Percentiles rank a stretch among this genome's conserved stretches.
Evolutionary conservation across 169 alveolate genomes (phyloP).

Genomic region (Eimeria necatrix): DNA sequence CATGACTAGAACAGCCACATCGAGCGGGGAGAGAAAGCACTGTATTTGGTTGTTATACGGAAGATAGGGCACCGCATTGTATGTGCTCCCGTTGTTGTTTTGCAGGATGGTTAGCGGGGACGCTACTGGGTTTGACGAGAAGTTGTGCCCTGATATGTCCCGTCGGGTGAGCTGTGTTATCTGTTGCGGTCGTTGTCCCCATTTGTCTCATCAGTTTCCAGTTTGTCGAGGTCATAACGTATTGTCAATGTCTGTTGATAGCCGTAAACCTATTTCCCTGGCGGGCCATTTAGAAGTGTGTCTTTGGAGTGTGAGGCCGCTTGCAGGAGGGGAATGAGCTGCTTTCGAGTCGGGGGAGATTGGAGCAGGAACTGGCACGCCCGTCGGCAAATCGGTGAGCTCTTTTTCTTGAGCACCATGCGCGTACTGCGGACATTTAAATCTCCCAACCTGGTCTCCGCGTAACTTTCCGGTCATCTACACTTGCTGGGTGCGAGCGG

Average conservation of each 20-base stretch:
- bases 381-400: conserved; percentile 74
- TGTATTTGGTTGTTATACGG: no score
- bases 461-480: no score
- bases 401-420: neutral
- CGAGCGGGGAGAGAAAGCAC: no score
- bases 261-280: neutral
- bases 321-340: neutral
- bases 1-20: no score
- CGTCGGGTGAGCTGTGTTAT: neutral
- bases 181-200: neutral
- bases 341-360: neutral
- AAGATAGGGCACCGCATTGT: neutral
- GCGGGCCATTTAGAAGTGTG: neutral
- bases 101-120: conserved; percentile 70
- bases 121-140: conserved; percentile 68
- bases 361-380: conserved; percentile 62
- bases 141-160: conserved; percentile 49
- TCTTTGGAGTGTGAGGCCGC: neutral
- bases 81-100: neutral
- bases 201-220: neutral
- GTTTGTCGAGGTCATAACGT: neutral
- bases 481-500: no score
- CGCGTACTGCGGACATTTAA: no score
- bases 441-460: no score
- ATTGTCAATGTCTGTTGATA: neutral